Conservation (phyloP, 108 stramenopile species). For the Asterionellopsis glacialis region DNA sequence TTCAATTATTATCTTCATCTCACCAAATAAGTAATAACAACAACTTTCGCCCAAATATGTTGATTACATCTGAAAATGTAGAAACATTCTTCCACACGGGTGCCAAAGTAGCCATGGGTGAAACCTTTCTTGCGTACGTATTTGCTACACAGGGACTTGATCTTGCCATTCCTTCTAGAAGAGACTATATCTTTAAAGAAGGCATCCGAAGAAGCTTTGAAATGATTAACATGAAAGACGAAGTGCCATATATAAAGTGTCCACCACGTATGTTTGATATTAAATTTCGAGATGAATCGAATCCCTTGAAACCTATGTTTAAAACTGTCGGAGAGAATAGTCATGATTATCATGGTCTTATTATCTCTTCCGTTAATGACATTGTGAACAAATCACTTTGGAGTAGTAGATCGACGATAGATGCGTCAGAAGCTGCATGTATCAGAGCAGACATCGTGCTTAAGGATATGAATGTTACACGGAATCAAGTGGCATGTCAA, state of each 20-base stretch:
- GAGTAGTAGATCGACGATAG: no score
- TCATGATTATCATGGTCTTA: neutral
- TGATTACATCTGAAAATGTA: conserved; percentile 22
- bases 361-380: neutral
- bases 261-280: neutral
- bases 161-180: conserved; percentile 46
- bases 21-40: no score
- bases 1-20: conserved; percentile 32
- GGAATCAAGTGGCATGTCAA: conserved; percentile 7
- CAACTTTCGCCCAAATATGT: conserved; percentile 31
- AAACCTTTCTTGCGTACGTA: conserved; percentile 17
- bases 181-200: conserved; percentile 1
- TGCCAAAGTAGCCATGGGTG: conserved; percentile 6
- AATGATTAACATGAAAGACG: conserved; percentile 4
- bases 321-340: neutral
- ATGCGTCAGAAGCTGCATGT: conserved; percentile 18
- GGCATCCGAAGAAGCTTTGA: no score
- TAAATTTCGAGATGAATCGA: neutral
- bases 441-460: neutral
- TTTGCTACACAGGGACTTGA: conserved; percentile 64
- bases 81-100: conserved; percentile 20
- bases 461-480: neutral
- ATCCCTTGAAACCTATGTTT: neutral
- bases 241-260: neutral
- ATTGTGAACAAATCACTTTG: neutral